Evolutionary conservation across 768 basidiomycete genomes (phyloP), one percentile per base, ranked within the genome.

Genomic region (Mycena belliarum): DNA sequence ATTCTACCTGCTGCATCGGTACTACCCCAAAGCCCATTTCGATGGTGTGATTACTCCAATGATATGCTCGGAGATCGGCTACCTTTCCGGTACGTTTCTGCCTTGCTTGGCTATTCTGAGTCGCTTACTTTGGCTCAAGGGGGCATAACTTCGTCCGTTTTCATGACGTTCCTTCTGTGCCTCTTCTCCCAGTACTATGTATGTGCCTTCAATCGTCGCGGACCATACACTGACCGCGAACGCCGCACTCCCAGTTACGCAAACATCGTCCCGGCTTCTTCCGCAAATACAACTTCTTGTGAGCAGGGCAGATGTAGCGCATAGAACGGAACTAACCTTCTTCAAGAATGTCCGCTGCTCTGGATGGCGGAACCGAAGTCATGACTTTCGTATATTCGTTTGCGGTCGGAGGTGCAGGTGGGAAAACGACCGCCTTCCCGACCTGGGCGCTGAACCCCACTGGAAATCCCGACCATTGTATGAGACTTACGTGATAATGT

Each of bases 21-120:
- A 73, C 65, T 83, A 67, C 70, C 84, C 84, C 15, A 78, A 79
- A 49, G 63, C 75, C 7, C 69, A 76, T 12, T 76, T 80, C 47
- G 72, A 84, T 59, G 71, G 77, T 51, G 75, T 83, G 49, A 76
- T 80, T 56, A 84, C 81, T 0, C 79, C 82, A 11, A 75, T 82
- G 61, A 44, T 63, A 23, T 44, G 37, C 28, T 45, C 35, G 9
- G 33, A 63, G 23, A 58, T 63, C 26, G 61, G 61, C 12, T 55
- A 49, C 58, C 74, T 80, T 9, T 76, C 77, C 62, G 75, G 74
- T 72, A 52, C 25, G 68, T 63, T 28, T 20, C 32, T 15, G 28
- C 6, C 23, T 53, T 37, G 15, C 21, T 11, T 24, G 37, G 32
- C 11, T 26, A 8, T 29, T 43, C n/a, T 10, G 33, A 2, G 50